These are phyloP conservation scores for Candida peoriensis DNA, from an alignment of 805 yeast genomes.

Conservation along the genomic window DNA sequence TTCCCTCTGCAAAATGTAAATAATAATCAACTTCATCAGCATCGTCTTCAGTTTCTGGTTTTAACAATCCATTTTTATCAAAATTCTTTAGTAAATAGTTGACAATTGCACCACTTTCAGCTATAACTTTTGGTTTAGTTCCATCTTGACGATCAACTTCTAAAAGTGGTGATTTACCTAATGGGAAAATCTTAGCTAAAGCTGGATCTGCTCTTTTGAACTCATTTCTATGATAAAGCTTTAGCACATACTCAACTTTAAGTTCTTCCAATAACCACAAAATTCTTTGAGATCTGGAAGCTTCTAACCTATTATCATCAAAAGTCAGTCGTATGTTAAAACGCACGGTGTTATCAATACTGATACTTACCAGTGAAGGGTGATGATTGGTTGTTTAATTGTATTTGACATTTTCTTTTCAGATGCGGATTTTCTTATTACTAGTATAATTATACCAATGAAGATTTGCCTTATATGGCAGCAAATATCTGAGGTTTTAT, in stretches of 20 bases:
- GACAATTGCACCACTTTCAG: conserved; percentile 59
- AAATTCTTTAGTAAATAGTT: conserved; percentile 46
- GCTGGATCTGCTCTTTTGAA: conserved; percentile 45
- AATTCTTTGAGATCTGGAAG: conserved; percentile 57
- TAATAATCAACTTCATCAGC: conserved; percentile 43
- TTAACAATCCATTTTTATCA: conserved; percentile 37
- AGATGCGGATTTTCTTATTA: too few relatives aligned
- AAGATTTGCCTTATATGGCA: too few relatives aligned
- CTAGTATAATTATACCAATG: too few relatives aligned
- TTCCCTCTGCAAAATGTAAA: conserved; percentile 57
- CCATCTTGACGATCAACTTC: conserved; percentile 36
- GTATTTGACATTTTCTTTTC: too few relatives aligned
- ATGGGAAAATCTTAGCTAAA: conserved; percentile 48
- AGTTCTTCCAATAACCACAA: conserved; percentile 64
- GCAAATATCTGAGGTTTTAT: too few relatives aligned
- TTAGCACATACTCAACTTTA: conserved; percentile 47
- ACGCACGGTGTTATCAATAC: too few relatives aligned
- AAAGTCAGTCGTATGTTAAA: background rate
- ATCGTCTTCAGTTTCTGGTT: conserved; percentile 34
- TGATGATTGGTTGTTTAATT: conserved; percentile 15
- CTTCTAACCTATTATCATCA: conserved; percentile 11
- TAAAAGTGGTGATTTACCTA: conserved; percentile 61
- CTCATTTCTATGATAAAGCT: conserved; percentile 45
- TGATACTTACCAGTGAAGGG: conserved; percentile 19
- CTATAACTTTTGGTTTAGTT: conserved; percentile 29